phyloP scores from a whole-genome alignment of 495 filamentous ascomycete genomes.

The Hypoxylon rickii region DNA sequence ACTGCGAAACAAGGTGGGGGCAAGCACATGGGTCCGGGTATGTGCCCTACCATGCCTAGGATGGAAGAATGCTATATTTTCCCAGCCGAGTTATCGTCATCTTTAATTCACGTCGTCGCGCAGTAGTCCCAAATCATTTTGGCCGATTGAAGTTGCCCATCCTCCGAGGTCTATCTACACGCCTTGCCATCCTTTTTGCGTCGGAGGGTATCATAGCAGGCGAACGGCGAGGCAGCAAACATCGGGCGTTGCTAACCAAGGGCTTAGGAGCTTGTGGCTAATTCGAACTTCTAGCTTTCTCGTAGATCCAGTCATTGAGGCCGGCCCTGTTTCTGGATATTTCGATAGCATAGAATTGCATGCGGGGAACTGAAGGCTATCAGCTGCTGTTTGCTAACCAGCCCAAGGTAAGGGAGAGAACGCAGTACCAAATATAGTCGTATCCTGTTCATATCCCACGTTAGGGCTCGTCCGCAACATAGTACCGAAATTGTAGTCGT shows the following conservation, averaged over 20 bases:
- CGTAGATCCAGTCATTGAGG: slow-evolving; percentile 95
- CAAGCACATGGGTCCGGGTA: too few species aligned
- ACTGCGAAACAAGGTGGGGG: not conserved
- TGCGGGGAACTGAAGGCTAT: slow-evolving; percentile 67
- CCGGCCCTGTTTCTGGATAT: slow-evolving; percentile 88
- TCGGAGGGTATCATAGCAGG: not conserved
- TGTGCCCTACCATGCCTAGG: too few species aligned
- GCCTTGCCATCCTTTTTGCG: not conserved
- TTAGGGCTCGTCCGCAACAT: slow-evolving; percentile 80
- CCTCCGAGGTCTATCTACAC: too few species aligned
- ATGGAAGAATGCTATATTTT: too few species aligned
- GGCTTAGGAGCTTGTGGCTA: slow-evolving; percentile 15
- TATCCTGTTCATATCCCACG: slow-evolving; percentile 82
- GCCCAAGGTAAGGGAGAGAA: not conserved
- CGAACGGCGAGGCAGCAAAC: not conserved
- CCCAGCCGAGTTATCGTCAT: too few species aligned
- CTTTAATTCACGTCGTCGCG: too few species aligned
- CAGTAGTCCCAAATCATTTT: too few species aligned
- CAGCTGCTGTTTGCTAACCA: not conserved
- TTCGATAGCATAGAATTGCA: slow-evolving; percentile 99
- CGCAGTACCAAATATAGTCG: slow-evolving; percentile 81
- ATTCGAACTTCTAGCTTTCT: slow-evolving; percentile 59
- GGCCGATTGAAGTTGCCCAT: too few species aligned
- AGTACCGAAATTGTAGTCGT: slow-evolving; percentile 97
- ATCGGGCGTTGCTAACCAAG: not conserved